A percentile compares a stretch with the other conserved stretches of the same genome.
Evolutionary conservation across 345 rosid genomes (phyloP).

Genomic region (Hypericum perforatum): DNA sequence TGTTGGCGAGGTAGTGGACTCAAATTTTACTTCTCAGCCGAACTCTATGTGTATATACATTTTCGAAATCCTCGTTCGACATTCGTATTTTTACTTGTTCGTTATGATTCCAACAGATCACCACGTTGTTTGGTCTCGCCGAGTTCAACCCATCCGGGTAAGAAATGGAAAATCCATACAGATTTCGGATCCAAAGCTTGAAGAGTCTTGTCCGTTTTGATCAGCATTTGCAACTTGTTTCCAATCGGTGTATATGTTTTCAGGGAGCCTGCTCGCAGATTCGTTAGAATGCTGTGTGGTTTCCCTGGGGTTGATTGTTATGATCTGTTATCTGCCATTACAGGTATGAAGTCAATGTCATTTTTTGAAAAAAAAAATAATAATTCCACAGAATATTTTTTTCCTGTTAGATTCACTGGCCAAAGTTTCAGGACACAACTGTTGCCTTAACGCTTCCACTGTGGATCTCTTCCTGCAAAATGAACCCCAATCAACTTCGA

Average conservation of each 20-base stretch:
- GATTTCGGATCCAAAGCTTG: no score
- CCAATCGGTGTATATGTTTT: no score
- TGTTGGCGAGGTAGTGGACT: constrained; percentile 58
- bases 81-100: no score
- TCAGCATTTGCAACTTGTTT: no score
- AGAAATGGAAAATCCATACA: not conserved
- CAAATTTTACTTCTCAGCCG: not conserved
- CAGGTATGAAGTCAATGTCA: constrained; percentile 34
- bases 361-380: no score
- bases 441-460: constrained; percentile 45
- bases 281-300: constrained; percentile 45
- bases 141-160: constrained; percentile 91
- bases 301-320: constrained; percentile 65
- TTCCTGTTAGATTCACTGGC: not conserved
- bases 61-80: no score
- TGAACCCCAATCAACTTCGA: constrained; percentile 9
- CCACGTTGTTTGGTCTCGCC: constrained; percentile 37
- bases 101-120: constrained; percentile 42
- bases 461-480: constrained; percentile 3
- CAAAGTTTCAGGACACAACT: constrained; percentile 47
- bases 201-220: no score
- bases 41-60: no score
- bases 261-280: constrained; percentile 40
- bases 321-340: constrained; percentile 48
- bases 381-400: no score